Conservation (phyloP, 2,329 filamentous ascomycete genomes). For the Kalaharituber pfeilii region DNA sequence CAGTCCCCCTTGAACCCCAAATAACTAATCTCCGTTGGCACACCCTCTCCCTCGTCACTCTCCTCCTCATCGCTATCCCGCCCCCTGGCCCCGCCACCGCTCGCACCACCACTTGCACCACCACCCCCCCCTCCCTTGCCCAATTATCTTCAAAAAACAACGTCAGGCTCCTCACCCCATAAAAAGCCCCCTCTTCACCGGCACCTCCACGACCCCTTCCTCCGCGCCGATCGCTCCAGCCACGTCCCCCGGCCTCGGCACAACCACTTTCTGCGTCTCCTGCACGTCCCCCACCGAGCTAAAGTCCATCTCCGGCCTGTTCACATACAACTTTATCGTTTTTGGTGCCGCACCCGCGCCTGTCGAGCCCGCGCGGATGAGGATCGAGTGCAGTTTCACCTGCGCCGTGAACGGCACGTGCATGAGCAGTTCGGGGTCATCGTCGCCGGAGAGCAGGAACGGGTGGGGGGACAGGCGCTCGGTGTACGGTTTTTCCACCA, state of each 20-base stretch:
- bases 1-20: conserved; percentile 89
- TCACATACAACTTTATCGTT: conserved; percentile 74
- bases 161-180: conserved; percentile 61
- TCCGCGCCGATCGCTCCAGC: conserved; percentile 59
- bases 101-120: too few relatives aligned
- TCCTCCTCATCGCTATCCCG: not conserved
- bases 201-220: conserved; percentile 64
- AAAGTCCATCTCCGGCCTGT: conserved; percentile 79
- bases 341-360: conserved; percentile 47
- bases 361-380: conserved; percentile 61
- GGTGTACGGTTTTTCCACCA: conserved; percentile 82
- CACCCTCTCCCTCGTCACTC: conserved; percentile 50
- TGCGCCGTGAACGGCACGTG: conserved; percentile 85
- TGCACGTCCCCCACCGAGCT: conserved; percentile 48
- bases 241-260: conserved; percentile 51
- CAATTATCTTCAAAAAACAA: conserved; percentile 87
- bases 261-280: conserved; percentile 58
- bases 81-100: too few relatives aligned
- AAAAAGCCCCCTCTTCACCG: conserved; percentile 76
- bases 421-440: conserved; percentile 77
- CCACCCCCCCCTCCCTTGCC: too few relatives aligned
- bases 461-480: conserved; percentile 55
- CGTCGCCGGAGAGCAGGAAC: conserved; percentile 67
- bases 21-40: conserved; percentile 63
- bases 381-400: conserved; percentile 76